A percentile compares a stretch with the other conserved stretches of the same genome.
phyloP scores from a whole-genome alignment of 108 stramenopile species.

The Pseudonitzschia pungens region DNA sequence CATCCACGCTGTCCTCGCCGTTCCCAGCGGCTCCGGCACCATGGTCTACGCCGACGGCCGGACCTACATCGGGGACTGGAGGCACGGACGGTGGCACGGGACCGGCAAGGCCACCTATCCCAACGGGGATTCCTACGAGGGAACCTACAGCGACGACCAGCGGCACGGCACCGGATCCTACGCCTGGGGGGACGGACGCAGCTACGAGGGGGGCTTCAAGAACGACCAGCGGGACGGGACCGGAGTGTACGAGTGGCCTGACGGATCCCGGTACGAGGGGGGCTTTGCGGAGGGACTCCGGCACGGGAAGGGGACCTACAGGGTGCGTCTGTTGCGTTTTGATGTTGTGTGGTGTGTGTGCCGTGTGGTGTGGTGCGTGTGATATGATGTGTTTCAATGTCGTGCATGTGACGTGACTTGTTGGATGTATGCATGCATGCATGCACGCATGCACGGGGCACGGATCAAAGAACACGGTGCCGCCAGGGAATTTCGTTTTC shows the following conservation, averaged over 20 bases:
- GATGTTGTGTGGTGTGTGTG: background rate
- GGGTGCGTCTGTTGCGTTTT: background rate
- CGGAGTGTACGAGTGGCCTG: constrained; percentile 28
- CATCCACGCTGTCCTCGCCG: background rate
- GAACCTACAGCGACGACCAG: background rate
- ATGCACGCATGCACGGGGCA: too few relatives aligned
- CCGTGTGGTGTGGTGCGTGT: background rate
- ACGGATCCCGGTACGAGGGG: constrained; percentile 36
- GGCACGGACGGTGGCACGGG: constrained; percentile 38
- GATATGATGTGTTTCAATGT: too few relatives aligned
- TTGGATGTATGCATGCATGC: too few relatives aligned
- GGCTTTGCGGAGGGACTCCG: constrained; percentile 28
- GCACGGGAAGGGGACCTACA: constrained; percentile 21
- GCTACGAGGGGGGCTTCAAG: constrained; percentile 59
- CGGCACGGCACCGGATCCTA: constrained; percentile 72
- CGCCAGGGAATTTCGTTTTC: too few relatives aligned
- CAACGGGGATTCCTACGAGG: constrained; percentile 35
- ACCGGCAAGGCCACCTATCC: constrained; percentile 48
- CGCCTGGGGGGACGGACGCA: constrained; percentile 59
- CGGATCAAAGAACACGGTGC: too few relatives aligned
- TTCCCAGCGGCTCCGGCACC: constrained; percentile 24
- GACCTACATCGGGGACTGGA: constrained; percentile 38
- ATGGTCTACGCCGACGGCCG: constrained; percentile 23
- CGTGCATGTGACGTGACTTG: too few relatives aligned
- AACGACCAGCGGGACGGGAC: constrained; percentile 26